These are phyloP conservation scores for Biscogniauxia mediterranea DNA, from an alignment of 2,329 filamentous ascomycete genomes.

Conservation along the genomic window DNA sequence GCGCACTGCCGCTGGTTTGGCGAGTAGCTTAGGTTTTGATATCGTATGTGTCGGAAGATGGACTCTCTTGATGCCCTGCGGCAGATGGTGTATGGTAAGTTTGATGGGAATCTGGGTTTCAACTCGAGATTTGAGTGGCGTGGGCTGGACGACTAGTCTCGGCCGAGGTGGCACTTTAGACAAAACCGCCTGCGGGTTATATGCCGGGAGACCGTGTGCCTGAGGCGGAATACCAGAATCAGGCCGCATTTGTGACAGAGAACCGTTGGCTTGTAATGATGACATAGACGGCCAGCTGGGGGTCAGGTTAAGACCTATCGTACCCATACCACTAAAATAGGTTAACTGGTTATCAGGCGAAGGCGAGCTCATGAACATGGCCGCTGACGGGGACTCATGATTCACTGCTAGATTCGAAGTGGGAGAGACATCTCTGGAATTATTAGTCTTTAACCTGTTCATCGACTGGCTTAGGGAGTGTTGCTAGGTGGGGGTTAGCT, in stretches of 20 bases:
- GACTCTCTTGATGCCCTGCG: conserved; percentile 72
- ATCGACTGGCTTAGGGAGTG: conserved; percentile 50
- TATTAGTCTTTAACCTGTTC: conserved; percentile 45
- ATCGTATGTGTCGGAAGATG: conserved; percentile 89
- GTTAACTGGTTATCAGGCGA: conserved; percentile 43
- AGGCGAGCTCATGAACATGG: conserved; percentile 43
- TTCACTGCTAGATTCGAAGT: conserved; percentile 50
- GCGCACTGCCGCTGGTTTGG: conserved; percentile 65
- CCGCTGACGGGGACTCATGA: conserved; percentile 51
- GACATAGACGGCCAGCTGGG: conserved; percentile 36
- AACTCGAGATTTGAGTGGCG: conserved; percentile 80
- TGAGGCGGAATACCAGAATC: conserved; percentile 16
- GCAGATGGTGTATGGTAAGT: conserved; percentile 73
- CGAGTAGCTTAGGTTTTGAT: conserved; percentile 87
- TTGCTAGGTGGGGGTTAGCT: conserved; percentile 42
- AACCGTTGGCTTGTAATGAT: conserved; percentile 9
- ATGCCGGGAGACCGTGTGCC: conserved; percentile 17
- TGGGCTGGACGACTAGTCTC: conserved; percentile 61
- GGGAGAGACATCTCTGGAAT: conserved; percentile 55
- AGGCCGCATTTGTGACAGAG: conserved; percentile 8
- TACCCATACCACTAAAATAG: conserved; percentile 36
- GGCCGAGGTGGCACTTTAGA: conserved; percentile 27
- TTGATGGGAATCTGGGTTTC: conserved; percentile 94
- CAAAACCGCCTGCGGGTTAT: conserved; percentile 12
- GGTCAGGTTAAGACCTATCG: conserved; percentile 24